Conservation (phyloP, 2,329 filamentous ascomycete genomes). For the Diaporthe citrichinensis region DNA sequence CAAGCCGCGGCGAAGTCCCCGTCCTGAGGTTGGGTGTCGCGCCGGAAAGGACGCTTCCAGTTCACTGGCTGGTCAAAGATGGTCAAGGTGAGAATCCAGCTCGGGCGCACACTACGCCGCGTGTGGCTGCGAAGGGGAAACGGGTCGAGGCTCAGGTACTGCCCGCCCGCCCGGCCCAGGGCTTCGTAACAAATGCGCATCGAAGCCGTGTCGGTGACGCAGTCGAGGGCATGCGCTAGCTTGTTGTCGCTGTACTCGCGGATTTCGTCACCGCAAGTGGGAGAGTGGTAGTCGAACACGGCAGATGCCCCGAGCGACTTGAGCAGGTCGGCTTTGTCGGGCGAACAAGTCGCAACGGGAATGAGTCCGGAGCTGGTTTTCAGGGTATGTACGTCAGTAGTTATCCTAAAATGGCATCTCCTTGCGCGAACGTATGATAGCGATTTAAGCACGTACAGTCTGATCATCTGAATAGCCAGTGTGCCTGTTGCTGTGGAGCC, state of each 20-base stretch:
- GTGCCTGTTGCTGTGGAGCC: conserved; percentile 35
- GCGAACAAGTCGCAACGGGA: conserved; percentile 42
- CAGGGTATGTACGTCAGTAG: background rate
- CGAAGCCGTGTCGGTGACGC: conserved; percentile 50
- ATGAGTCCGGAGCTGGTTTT: conserved; percentile 35
- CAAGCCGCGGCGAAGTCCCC: conserved; percentile 13
- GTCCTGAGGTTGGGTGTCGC: background rate
- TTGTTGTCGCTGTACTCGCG: conserved; percentile 53
- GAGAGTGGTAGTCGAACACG: conserved; percentile 55
- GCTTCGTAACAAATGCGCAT: conserved; percentile 54
- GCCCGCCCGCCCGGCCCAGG: conserved; percentile 52
- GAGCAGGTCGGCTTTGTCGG: conserved; percentile 53
- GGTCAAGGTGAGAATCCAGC: conserved; percentile 5
- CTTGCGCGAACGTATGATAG: background rate
- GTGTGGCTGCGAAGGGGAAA: background rate
- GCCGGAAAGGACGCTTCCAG: background rate
- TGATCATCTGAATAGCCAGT: conserved; percentile 26
- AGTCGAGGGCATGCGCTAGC: conserved; percentile 56
- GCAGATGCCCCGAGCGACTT: conserved; percentile 55
- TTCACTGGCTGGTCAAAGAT: conserved; percentile 20
- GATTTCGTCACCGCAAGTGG: conserved; percentile 49
- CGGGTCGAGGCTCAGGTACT: conserved; percentile 41
- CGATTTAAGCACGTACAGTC: background rate
- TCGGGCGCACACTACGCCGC: background rate
- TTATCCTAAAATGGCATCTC: no score